Evolutionary conservation across 768 basidiomycete species (phyloP), one percentile per base, ranked within the genome.

Genomic region (Collybia sp.): DNA sequence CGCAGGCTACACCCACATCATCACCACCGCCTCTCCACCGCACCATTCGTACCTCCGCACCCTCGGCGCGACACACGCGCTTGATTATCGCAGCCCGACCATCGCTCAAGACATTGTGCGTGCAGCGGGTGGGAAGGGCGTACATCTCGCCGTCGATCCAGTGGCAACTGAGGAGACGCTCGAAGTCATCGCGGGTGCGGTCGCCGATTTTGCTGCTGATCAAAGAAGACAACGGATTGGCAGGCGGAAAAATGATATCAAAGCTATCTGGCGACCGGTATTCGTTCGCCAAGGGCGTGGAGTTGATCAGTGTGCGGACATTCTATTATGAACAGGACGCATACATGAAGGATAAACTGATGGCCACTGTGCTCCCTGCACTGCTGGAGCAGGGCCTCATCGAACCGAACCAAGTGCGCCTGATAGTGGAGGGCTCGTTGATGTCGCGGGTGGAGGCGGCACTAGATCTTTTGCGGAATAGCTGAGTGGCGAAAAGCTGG

Each of bases 401-500:
- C 45, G 56, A 67, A 47, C 75, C 78, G 11, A 71, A 65, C 43
- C 63, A 60, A 1, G 60, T 73, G 11, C 61, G 60, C 10, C 49
- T 79, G 20, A 31, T 76, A 30, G 68, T 73, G 39, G 53, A 73
- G 42, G 76, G 73, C 1, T 53, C 62, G 12, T 58, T 78, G 42
- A 63, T 66, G 43, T 68, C 73, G 25, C 63, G 76, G 18, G 68
- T 71, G 1, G 62, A 57, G 12, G 53, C 48, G n/a, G 77, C 72
- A 0, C 52, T 78, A 37, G 68, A 74, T 41, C 50, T 79, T 33
- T 47, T 79, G 36, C 66, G 74, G 41, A 64, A 70, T 30, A 75
- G 75, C 49, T 77, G 37, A 75, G 71, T 33, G 76, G 76, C 16
- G 72, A 77, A 57, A 80, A 78, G 46, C 63, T 75, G 49, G 55